Evolutionary conservation across 106 monocot species (phyloP).

Genomic region (Ottelia alismoides): DNA sequence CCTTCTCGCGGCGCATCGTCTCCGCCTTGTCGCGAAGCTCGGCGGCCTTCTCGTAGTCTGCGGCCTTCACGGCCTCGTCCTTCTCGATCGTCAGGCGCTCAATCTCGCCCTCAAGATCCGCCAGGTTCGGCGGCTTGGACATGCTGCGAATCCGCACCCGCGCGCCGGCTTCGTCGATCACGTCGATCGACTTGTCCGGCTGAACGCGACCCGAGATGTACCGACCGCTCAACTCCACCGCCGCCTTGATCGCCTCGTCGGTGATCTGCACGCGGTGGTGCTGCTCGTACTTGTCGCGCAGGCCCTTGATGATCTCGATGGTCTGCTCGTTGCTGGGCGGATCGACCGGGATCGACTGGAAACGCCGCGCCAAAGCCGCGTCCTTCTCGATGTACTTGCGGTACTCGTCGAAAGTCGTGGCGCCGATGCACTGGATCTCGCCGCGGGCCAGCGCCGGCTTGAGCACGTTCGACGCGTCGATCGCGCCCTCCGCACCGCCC

Average conservation of each 20-base stretch:
- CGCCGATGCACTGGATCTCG: too few relatives aligned
- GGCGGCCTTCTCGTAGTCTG: slow-evolving; percentile 68
- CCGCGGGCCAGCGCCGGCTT: neutral
- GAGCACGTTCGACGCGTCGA: neutral
- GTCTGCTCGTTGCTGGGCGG: neutral
- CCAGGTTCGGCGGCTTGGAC: slow-evolving; percentile 61
- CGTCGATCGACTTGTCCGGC: slow-evolving; percentile 42
- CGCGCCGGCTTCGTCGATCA: too few relatives aligned
- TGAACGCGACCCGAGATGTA: too few relatives aligned
- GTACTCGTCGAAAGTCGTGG: too few relatives aligned
- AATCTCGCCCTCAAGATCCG: slow-evolving; percentile 62
- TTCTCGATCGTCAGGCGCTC: slow-evolving; percentile 42
- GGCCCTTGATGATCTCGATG: neutral
- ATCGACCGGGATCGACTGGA: neutral
- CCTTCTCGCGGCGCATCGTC: too few relatives aligned
- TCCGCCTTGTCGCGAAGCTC: slow-evolving; percentile 23
- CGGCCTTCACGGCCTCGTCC: slow-evolving; percentile 54
- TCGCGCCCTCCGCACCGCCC: too few relatives aligned
- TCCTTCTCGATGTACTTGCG: too few relatives aligned
- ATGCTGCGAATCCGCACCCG: slow-evolving; percentile 43
- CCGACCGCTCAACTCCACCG: neutral
- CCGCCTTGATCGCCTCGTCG: neutral
- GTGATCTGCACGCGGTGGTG: neutral
- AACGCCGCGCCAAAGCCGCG: neutral
- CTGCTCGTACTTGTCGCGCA: neutral